phyloP scores from a whole-genome alignment of 345 rosid genomes.

The Leavenworthia alabamica region DNA sequence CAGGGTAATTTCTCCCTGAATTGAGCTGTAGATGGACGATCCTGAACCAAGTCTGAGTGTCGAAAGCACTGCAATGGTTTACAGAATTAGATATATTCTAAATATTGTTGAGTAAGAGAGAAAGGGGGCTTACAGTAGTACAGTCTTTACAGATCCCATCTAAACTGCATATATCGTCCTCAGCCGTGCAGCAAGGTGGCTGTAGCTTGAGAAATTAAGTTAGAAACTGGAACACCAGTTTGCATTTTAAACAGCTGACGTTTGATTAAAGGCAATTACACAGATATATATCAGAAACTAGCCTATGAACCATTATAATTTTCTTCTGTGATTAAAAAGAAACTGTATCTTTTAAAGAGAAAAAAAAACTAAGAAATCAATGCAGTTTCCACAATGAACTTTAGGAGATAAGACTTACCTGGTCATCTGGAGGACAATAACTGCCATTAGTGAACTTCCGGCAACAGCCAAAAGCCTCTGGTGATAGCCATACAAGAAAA shows the following conservation, averaged over 20 bases:
- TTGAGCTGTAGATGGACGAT: constrained; percentile 71
- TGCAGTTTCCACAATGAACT: constrained; percentile 3
- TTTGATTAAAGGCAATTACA: constrained; percentile 11
- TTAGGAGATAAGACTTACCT: constrained; percentile 45
- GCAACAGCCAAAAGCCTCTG: constrained; percentile 95
- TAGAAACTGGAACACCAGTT: constrained; percentile 12
- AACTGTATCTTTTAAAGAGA: not conserved
- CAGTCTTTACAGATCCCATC: constrained; percentile 85
- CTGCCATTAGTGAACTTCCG: constrained; percentile 69
- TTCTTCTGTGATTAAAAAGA: not conserved
- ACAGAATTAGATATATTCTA: constrained; percentile 24
- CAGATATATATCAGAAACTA: not conserved
- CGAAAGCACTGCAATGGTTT: constrained; percentile 69
- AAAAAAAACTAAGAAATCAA: constrained; percentile 2
- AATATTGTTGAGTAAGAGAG: not conserved
- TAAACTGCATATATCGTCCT: constrained; percentile 57
- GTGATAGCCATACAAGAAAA: constrained; percentile 88
- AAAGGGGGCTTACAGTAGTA: constrained; percentile 60
- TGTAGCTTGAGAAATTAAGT: constrained; percentile 30
- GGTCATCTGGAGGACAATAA: constrained; percentile 96
- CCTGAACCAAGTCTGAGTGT: constrained; percentile 62
- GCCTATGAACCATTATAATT: constrained; percentile 3
- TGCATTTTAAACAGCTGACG: constrained; percentile 14
- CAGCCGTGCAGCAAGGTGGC: constrained; percentile 90
- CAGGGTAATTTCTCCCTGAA: constrained; percentile 85